Evolutionary conservation across 2,329 filamentous ascomycete genomes (phyloP), one percentile per base, ranked within the genome.

Genomic region (Lasiodiplodia gonubiensis): DNA sequence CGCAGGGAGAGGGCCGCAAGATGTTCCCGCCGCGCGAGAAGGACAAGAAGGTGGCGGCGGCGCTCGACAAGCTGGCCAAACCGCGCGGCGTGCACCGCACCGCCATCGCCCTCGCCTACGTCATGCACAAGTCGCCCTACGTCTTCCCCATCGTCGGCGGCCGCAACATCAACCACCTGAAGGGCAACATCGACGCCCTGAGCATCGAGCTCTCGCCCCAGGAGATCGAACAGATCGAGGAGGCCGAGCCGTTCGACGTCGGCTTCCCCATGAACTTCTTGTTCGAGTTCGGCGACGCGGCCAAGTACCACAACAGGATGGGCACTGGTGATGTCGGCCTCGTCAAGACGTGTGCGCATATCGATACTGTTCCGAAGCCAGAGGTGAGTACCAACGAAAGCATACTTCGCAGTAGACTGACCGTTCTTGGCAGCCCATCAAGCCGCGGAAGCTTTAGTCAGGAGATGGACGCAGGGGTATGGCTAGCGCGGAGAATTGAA

Each of bases 131-230:
- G 79, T 82, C 88, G 0, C 86, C 89, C 0, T 87, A 92, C 72
- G 88, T 93, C 16, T 92, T 92, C 73, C 91, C 91, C 0, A 88
- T 93, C 48, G 82, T 92, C 4, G 90, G 91, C 12, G 89, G 89
- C 0, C 84, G 90, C 10, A 92, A 88, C 71, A 77, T 91, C 8
- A 86, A 90, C 61, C 90, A 93, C 74, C 80, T 94, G 49, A 86
- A 88, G 74, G 84, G 83, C 67, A 93, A 92, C 72, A 90, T 93
- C 70, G 86, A 89, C 72, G 89, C 89, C 0, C 81, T 94, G 46
- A 82, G 81, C 1, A 79, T 93, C 49, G 79, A 84, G 66, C 80
- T 94, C 39, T 85, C 80, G 0, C 75, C 82, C 0, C 83, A 89
- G 68, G 89, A 94, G 53, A 86, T 94, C 27, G 78, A 86, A 42